Evolutionary conservation across 257 asterid species (phyloP).

Genomic region (Agastache rugosa): DNA sequence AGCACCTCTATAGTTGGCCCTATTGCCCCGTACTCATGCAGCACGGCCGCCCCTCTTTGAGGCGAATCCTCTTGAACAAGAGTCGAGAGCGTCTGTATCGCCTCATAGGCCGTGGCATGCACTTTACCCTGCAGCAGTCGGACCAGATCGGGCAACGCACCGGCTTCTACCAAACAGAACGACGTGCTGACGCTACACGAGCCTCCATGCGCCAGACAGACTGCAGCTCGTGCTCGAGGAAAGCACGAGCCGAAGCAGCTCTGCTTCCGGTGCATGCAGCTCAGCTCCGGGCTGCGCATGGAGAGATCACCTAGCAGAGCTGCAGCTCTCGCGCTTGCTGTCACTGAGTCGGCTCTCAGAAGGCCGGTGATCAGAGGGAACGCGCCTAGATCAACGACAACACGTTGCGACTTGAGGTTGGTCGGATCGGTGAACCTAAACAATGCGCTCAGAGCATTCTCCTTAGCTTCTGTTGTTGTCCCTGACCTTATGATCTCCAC

Average conservation of each 20-base stretch:
- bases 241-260: constrained; percentile 40
- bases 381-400: constrained; percentile 49
- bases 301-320: constrained; percentile 67
- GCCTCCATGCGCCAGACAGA: constrained; percentile 61
- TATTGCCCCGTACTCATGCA: constrained; percentile 54
- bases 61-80: constrained; percentile 67
- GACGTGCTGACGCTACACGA: constrained; percentile 48
- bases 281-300: constrained; percentile 60
- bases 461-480: constrained; percentile 55
- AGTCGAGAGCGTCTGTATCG: constrained; percentile 69
- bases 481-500: constrained; percentile 50
- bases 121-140: constrained; percentile 45
- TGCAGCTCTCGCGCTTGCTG: constrained; percentile 66
- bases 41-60: constrained; percentile 55
- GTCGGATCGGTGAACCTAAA: constrained; percentile 72
- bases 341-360: constrained; percentile 52
- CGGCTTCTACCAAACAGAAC: constrained; percentile 59
- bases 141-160: constrained; percentile 55
- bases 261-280: constrained; percentile 29
- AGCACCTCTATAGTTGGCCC: constrained; percentile 52
- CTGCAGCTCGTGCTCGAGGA: constrained; percentile 25
- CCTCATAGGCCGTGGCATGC: constrained; percentile 68
- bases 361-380: constrained; percentile 49
- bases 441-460: constrained; percentile 67
- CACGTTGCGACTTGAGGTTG: constrained; percentile 49